phyloP scores from a whole-genome alignment of 73 alveolate species.

The Paramecium octaurelia region DNA sequence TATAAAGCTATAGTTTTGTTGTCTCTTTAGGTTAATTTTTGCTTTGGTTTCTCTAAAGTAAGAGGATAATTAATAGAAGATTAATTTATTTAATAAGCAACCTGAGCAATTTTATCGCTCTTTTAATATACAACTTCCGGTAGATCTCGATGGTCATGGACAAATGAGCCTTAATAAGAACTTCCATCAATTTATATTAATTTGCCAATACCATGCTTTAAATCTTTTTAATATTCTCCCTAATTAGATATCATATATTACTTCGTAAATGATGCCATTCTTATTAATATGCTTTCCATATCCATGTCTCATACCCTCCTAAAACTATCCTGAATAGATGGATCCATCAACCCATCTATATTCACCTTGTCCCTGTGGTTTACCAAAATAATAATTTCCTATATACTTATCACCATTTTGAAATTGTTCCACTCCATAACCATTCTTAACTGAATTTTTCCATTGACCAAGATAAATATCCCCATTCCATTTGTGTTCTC shows the following conservation, averaged over 20 bases:
- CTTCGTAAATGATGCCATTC: background rate
- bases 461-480: conserved; percentile 76
- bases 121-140: background rate
- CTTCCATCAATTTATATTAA: background rate
- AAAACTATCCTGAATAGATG: conserved; percentile 64
- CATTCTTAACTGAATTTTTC: conserved; percentile 71
- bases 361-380: conserved; percentile 74
- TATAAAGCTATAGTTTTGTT: background rate
- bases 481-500: conserved; percentile 49
- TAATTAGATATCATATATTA: background rate
- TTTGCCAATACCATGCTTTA: background rate
- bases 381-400: conserved; percentile 71
- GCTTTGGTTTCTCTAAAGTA: background rate
- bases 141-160: background rate
- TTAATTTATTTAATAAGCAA: background rate
- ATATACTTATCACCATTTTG: conserved; percentile 72
- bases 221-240: conserved; percentile 12
- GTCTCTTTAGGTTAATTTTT: background rate
- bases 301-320: conserved; percentile 72
- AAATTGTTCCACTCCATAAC: conserved; percentile 74
- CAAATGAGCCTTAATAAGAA: background rate
- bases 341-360: conserved; percentile 78
- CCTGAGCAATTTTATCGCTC: background rate
- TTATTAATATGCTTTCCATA: conserved; percentile 63
- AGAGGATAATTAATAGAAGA: background rate